A percentile compares a stretch with the other conserved stretches of the same genome.
These are phyloP conservation scores for Halophytophthora polymorphica DNA, from an alignment of 352 stramenopile genomes.

Conservation along the genomic window DNA sequence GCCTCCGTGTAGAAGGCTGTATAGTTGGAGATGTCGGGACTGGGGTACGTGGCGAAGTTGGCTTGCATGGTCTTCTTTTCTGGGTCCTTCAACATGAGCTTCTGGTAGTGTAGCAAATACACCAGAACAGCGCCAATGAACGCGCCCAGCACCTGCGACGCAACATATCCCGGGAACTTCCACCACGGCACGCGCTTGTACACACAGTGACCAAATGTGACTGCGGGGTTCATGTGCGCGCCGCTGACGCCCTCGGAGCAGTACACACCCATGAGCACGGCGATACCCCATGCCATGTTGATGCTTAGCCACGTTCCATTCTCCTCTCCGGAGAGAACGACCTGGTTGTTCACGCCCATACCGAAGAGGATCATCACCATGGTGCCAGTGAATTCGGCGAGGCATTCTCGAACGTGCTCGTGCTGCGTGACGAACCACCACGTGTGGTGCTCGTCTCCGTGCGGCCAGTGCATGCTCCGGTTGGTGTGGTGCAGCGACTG, in stretches of 20 bases:
- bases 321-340: constrained; percentile 26
- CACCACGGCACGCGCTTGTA: constrained; percentile 33
- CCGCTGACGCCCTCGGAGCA: constrained; percentile 30
- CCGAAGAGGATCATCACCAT: constrained; percentile 8
- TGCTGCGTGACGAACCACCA: constrained; percentile 1
- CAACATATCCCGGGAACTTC: constrained; percentile 33
- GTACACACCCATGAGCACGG: constrained; percentile 39
- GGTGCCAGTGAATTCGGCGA: constrained; percentile 26
- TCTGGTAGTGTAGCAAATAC: constrained; percentile 33
- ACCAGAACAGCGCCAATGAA: constrained; percentile 30
- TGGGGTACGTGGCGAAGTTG: constrained; percentile 36
- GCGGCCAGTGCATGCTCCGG: constrained; percentile 3
- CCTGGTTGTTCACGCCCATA: constrained; percentile 45
- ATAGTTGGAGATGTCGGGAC: constrained; percentile 14
- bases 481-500: constrained; percentile 9
- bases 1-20: constrained; percentile 44
- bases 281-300: constrained; percentile 36
- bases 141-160: constrained; percentile 24
- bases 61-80: constrained; percentile 17
- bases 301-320: constrained; percentile 49
- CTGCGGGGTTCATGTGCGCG: constrained; percentile 42
- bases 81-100: constrained; percentile 30
- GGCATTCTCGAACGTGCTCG: constrained; percentile 21
- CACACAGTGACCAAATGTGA: constrained; percentile 32
- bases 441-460: not conserved